Conservation (phyloP, 2,329 filamentous ascomycete genomes). For the Hypomyces rosellus region DNA sequence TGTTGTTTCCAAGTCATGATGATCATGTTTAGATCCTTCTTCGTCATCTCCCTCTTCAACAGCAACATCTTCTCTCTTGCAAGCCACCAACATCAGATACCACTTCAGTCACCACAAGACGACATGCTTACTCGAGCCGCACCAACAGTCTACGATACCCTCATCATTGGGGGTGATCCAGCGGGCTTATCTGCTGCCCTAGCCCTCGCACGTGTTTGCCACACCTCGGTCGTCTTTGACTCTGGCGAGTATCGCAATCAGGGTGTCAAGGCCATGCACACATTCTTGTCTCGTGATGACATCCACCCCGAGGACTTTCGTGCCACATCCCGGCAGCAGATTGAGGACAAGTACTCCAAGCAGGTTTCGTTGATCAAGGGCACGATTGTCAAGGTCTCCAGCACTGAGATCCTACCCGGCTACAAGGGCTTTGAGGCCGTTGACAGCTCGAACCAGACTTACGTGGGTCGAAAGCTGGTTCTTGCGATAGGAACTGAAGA, state of each 20-base stretch:
- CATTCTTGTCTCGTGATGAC: constrained; percentile 34
- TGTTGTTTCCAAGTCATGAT: too few species aligned
- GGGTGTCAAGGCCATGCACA: constrained; percentile 43
- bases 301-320: constrained; percentile 29
- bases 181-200: constrained; percentile 43
- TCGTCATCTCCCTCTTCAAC: neutral
- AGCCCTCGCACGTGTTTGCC: constrained; percentile 42
- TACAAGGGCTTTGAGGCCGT: constrained; percentile 28
- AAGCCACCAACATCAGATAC: neutral
- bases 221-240: constrained; percentile 44
- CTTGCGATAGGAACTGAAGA: constrained; percentile 50
- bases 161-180: constrained; percentile 46
- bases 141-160: constrained; percentile 37
- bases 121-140: neutral
- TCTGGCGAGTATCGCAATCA: constrained; percentile 45
- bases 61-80: neutral
- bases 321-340: constrained; percentile 26
- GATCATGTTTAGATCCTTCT: neutral
- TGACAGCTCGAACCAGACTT: constrained; percentile 37
- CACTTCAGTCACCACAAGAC: neutral
- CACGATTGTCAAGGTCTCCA: constrained; percentile 19
- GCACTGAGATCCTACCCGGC: constrained; percentile 13
- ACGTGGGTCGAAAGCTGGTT: constrained; percentile 46
- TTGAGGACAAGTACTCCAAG: constrained; percentile 27
- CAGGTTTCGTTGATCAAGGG: constrained; percentile 20